phyloP scores from a whole-genome alignment of 768 basidiomycete genomes.

The Tylopilus plumbeoviolaceoides region DNA sequence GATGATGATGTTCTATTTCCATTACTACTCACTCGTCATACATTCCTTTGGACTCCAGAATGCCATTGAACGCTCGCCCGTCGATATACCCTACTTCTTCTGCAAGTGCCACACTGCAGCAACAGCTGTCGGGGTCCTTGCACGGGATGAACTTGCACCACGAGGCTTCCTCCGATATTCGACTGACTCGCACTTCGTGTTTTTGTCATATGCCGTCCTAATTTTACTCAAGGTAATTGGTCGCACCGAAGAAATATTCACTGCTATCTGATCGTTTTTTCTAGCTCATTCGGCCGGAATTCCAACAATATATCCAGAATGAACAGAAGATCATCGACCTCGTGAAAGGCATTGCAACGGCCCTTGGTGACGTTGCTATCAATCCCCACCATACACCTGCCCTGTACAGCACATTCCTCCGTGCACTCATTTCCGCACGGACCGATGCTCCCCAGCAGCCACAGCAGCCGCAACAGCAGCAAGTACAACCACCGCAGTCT shows the following conservation, averaged over 20 bases:
- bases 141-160: constrained; percentile 77
- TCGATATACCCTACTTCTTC: constrained; percentile 83
- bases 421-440: constrained; percentile 63
- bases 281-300: constrained; percentile 80
- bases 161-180: constrained; percentile 76
- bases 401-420: constrained; percentile 80
- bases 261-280: constrained; percentile 13
- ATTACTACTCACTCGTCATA: constrained; percentile 83
- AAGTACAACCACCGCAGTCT: constrained; percentile 18
- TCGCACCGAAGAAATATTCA: neutral
- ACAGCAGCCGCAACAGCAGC: constrained; percentile 11
- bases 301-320: constrained; percentile 69
- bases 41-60: constrained; percentile 97
- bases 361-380: constrained; percentile 72
- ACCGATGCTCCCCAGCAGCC: constrained; percentile 28
- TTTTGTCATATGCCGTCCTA: constrained; percentile 88
- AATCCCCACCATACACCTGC: constrained; percentile 85
- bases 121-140: constrained; percentile 61
- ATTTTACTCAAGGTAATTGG: constrained; percentile 80
- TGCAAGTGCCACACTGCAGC: constrained; percentile 72
- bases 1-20: constrained; percentile 67
- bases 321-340: constrained; percentile 67
- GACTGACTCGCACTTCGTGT: constrained; percentile 89
- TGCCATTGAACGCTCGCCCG: constrained; percentile 72
- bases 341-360: constrained; percentile 77